These are phyloP conservation scores for Xylaria acuta DNA, from an alignment of 495 filamentous ascomycete genomes.

Conservation along the genomic window DNA sequence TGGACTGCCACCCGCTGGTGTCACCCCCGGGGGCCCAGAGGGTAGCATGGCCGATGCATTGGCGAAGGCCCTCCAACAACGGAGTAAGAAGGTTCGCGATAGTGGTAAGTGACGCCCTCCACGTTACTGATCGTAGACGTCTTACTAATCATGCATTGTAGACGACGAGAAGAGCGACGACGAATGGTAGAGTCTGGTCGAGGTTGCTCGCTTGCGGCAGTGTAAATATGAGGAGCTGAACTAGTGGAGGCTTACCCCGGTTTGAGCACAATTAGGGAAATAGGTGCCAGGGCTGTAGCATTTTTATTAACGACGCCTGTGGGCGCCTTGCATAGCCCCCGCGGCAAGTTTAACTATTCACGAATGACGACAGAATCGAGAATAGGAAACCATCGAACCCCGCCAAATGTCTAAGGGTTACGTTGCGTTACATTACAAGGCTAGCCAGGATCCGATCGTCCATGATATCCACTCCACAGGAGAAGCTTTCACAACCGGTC, in stretches of 20 bases:
- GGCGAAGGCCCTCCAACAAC: slow-evolving; percentile 73
- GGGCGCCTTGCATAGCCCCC: neutral
- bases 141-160: slow-evolving; percentile 45
- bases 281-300: neutral
- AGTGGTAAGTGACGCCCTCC: slow-evolving; percentile 72
- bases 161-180: slow-evolving; percentile 84
- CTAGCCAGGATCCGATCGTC: neutral
- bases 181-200: slow-evolving; percentile 65
- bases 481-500: no score
- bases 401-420: neutral
- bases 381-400: neutral
- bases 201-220: slow-evolving; percentile 23
- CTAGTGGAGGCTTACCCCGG: slow-evolving; percentile 25
- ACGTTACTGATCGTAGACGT: neutral
- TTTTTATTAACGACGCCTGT: neutral
- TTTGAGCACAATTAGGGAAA: slow-evolving; percentile 3
- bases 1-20: slow-evolving; percentile 56
- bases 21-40: slow-evolving; percentile 54
- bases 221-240: slow-evolving; percentile 23
- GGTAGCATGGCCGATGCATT: slow-evolving; percentile 82
- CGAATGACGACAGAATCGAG: slow-evolving; percentile 2
- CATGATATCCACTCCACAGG: neutral
- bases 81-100: slow-evolving; percentile 87
- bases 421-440: neutral
- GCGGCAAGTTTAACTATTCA: neutral